Evolutionary conservation across 495 filamentous ascomycete species (phyloP), one percentile per base, ranked within the genome.

Genomic region (Echria macrotheca): DNA sequence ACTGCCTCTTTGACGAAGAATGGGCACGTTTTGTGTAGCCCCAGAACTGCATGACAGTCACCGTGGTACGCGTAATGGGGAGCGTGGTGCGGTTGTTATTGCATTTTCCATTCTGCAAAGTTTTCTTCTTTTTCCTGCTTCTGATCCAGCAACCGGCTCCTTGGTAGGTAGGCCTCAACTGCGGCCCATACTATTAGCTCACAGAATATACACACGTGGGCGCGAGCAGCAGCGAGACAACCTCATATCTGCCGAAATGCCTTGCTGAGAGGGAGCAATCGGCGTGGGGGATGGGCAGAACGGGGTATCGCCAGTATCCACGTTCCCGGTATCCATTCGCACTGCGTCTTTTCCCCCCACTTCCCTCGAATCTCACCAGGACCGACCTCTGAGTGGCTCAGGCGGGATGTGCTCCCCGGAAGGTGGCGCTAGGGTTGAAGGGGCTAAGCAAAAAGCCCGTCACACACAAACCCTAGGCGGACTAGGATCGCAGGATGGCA

Each of bases 261-360:
- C n/a, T n/a, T n/a, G n/a, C n/a, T n/a, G 28, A 5, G 38, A 41
- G 41, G 41, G 28, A 25, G 41, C 41, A 44, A 18, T 44, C 41
- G 25, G 41, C 41, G 41, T 44, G 41, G 41, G 41, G 41, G 14
- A 25, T 3, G 22, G n/a, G 22, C 38, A 41, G 14, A 44, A 2
- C 41, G 15, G 5, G 2, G 8, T 18, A 36, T 37, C 8, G 18
- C 5, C 40, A 28, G 22, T n/a, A 44, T 29, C 43, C 28, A 31
- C 29, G 28, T 45, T 14, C 43, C 43, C 6, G 43, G 10, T 4
- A 11, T 14, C 28, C 43, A 23, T 5, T 45, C n/a, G 43, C 43
- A 23, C 35, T 23, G 43, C n/a, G n/a, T n/a, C n/a, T n/a, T n/a
- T 22, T 35, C 43, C 6, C 15, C 28, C 26, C 43, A 45, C 26